Evolutionary conservation across 2,329 filamentous ascomycete species (phyloP).

Genomic region (Berkeleyomyces rouxiae): DNA sequence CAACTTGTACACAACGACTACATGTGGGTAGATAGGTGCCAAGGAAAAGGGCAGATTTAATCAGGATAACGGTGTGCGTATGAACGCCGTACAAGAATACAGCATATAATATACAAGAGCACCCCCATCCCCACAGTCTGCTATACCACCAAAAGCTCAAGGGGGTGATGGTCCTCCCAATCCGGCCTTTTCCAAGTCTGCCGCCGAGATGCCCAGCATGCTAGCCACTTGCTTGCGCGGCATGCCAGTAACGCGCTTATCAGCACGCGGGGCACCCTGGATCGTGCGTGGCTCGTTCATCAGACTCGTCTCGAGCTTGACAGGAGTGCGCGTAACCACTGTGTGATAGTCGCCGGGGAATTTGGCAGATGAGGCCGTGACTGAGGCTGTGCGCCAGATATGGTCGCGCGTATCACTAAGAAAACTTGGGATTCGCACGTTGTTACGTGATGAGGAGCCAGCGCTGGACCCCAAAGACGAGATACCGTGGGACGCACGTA

Average conservation of each 20-base stretch:
- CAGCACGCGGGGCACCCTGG: constrained; percentile 61
- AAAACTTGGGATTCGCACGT: constrained; percentile 37
- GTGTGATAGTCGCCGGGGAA: constrained; percentile 46
- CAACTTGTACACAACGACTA: too few relatives aligned
- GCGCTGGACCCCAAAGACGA: constrained; percentile 19
- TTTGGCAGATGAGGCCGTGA: constrained; percentile 42
- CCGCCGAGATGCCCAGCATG: constrained; percentile 29
- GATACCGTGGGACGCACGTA: constrained; percentile 33
- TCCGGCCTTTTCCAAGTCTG: constrained; percentile 15
- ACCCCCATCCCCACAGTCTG: not conserved
- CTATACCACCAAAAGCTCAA: constrained; percentile 1
- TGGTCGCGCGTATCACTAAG: constrained; percentile 60
- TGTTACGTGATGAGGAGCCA: constrained; percentile 17
- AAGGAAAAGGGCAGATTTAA: too few relatives aligned
- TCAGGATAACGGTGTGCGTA: too few relatives aligned
- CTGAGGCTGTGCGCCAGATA: constrained; percentile 55
- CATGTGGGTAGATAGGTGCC: too few relatives aligned
- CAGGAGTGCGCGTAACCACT: constrained; percentile 50
- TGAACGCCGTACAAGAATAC: too few relatives aligned
- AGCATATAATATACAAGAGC: not conserved
- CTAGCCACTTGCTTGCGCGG: constrained; percentile 39
- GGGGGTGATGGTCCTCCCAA: constrained; percentile 1
- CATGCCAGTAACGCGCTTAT: constrained; percentile 34
- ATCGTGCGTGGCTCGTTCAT: constrained; percentile 89
- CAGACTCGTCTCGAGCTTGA: constrained; percentile 65